Evolutionary conservation across 768 basidiomycete species (phyloP).

Genomic region (Suillus discolor): DNA sequence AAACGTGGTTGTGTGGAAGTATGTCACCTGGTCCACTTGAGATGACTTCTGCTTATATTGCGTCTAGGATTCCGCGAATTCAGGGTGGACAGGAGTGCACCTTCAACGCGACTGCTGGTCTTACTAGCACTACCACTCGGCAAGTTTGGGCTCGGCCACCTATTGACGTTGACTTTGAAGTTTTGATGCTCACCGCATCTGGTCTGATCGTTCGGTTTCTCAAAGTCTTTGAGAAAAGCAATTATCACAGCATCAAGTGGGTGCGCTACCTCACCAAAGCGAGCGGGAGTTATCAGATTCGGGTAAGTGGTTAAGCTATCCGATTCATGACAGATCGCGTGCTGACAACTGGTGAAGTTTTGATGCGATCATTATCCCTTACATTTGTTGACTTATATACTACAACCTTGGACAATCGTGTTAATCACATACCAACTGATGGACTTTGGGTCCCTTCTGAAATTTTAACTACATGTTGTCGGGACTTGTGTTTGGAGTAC

Average conservation of each 20-base stretch:
- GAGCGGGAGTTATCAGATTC: conserved; percentile 89
- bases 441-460: conserved; percentile 5
- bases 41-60: conserved; percentile 9
- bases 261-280: conserved; percentile 94
- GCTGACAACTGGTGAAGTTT: conserved; percentile 23
- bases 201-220: conserved; percentile 95
- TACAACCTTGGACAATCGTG: conserved; percentile 11
- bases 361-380: conserved; percentile 26
- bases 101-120: conserved; percentile 75
- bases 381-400: conserved; percentile 18
- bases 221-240: conserved; percentile 97
- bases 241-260: conserved; percentile 95
- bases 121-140: conserved; percentile 87
- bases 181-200: conserved; percentile 98
- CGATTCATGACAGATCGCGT: neutral
- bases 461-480: conserved; percentile 6
- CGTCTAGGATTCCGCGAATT: conserved; percentile 82
- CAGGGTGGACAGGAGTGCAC: conserved; percentile 94
- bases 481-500: conserved; percentile 12
- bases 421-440: conserved; percentile 28
- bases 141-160: conserved; percentile 99
- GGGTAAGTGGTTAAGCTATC: conserved; percentile 58
- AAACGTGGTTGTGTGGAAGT: conserved; percentile 99
- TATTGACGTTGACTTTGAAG: conserved; percentile 98
- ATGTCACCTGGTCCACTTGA: conserved; percentile 36